Evolutionary conservation across 768 basidiomycete genomes (phyloP).

Genomic region (Tephrocybe sp.): DNA sequence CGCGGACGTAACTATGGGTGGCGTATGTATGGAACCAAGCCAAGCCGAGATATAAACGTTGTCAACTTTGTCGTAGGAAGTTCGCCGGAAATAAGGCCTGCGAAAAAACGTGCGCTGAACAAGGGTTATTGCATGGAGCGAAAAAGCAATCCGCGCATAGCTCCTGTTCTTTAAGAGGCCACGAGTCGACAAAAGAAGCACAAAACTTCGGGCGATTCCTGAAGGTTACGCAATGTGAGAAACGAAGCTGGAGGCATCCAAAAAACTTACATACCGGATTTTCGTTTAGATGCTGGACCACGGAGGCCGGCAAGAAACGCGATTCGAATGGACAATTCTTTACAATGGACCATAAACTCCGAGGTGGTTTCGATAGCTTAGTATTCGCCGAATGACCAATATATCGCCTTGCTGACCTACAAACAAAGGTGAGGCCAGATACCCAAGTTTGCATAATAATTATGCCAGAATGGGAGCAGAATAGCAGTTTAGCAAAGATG

Average conservation of each 20-base stretch:
- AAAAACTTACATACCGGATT: conserved; percentile 9
- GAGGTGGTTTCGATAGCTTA: background rate
- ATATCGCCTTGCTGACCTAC: too few relatives aligned
- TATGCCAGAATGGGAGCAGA: background rate
- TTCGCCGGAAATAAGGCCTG: background rate
- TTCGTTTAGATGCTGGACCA: conserved; percentile 6
- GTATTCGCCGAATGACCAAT: background rate
- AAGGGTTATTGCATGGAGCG: too few relatives aligned
- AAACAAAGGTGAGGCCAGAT: too few relatives aligned
- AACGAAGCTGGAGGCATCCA: conserved; percentile 3
- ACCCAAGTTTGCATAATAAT: too few relatives aligned
- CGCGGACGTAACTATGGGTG: conserved; percentile 6
- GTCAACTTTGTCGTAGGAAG: background rate
- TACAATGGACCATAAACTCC: conserved; percentile 1
- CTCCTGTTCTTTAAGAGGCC: background rate
- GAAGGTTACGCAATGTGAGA: conserved; percentile 11
- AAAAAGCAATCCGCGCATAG: too few relatives aligned
- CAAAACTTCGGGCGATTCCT: conserved; percentile 6
- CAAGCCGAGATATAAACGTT: background rate
- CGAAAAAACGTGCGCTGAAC: too few relatives aligned
- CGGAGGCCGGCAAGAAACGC: conserved; percentile 11
- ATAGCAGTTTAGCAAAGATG: background rate
- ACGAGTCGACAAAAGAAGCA: conserved; percentile 2
- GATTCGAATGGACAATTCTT: background rate
- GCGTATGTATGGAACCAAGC: background rate